Conservation (phyloP, 352 stramenopile species). For the Pilasporangium apinafurcum region DNA sequence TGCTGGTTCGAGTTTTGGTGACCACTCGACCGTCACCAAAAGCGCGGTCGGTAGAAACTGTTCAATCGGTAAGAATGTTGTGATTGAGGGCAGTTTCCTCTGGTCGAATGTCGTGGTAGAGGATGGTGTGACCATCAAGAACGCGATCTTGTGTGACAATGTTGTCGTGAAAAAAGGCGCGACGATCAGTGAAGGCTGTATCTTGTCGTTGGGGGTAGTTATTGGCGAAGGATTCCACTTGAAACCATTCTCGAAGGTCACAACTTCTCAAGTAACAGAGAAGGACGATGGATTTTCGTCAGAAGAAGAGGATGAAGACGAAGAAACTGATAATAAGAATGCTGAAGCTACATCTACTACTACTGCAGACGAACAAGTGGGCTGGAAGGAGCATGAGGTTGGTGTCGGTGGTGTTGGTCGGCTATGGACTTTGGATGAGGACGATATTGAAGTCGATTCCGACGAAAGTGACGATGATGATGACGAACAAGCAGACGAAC, state of each 20-base stretch:
- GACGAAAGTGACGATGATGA: slow-evolving; percentile 53
- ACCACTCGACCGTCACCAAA: slow-evolving; percentile 46
- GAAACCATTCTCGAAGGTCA: slow-evolving; percentile 76
- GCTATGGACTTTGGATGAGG: slow-evolving; percentile 80
- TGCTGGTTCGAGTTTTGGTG: slow-evolving; percentile 38
- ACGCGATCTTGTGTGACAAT: slow-evolving; percentile 82
- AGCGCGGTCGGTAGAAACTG: slow-evolving; percentile 71
- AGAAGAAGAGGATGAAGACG: slow-evolving; percentile 42
- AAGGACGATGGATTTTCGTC: slow-evolving; percentile 73
- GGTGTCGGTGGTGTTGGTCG: slow-evolving; percentile 60
- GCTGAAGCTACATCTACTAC: not conserved
- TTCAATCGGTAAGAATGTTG: slow-evolving; percentile 62
- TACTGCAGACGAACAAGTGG: slow-evolving; percentile 13
- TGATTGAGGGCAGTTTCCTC: slow-evolving; percentile 68
- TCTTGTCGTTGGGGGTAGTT: slow-evolving; percentile 78
- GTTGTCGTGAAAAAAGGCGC: slow-evolving; percentile 69
- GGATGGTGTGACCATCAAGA: slow-evolving; percentile 64
- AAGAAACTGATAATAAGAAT: slow-evolving; percentile 10
- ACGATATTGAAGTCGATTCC: slow-evolving; percentile 70
- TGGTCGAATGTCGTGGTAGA: slow-evolving; percentile 82
- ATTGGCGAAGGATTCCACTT: slow-evolving; percentile 72
- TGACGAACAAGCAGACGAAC: slow-evolving; percentile 23
- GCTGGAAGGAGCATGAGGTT: slow-evolving; percentile 71
- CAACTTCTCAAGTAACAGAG: slow-evolving; percentile 41
- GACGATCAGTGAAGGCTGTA: slow-evolving; percentile 58